Evolutionary conservation across 2,329 filamentous ascomycete genomes (phyloP), one percentile per base, ranked within the genome.

Genomic region (Sporothrix dimorphospora): DNA sequence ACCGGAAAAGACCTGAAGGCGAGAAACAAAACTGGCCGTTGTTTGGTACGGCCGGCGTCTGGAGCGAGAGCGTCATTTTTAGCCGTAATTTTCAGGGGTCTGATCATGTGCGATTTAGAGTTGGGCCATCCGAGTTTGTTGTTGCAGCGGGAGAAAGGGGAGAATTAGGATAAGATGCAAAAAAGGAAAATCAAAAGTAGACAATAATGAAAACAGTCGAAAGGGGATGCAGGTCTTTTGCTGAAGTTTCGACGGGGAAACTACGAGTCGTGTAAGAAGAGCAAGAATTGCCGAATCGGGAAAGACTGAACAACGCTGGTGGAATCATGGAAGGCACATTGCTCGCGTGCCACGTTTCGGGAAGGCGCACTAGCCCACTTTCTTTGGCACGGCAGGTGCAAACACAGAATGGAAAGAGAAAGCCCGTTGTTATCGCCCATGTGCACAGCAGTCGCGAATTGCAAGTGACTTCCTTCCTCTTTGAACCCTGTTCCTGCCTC

Each of bases 51-150:
- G n/a, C 19, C n/a, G 8, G n/a, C 27, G 24, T 68, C n/a, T 47
- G 65, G 14, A 40, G 65, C 30, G 57, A 12, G 19, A 61, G 11
- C 14, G n/a, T 21, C 57, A 61, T 40, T 34, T 69, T 69, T 69
- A 59, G 67, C 51, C 49, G 67, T 45, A 57, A 69, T 69, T 57
- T 55, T 47, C 67, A 69, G 51, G 66, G 67, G 67, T 47, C 21
- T 30, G n/a, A 30, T 55, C 51, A 45, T 57, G 51, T 69, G 67
- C 49, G 34, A 59, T 27, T 69, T 21, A 69, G 34, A 57, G 38
- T 55, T 45, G 38, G 19, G 34, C 19, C 16, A 42, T n/a, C 38
- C 67, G 24, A 47, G 51, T 30, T 57, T 69, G 61, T 21, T 40
- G 47, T 24, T 45, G 3, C 30, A 3, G 42, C 14, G 61, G 61